Conservation (phyloP, 2,329 filamentous ascomycete genomes). For the Verticillium nubilum region DNA sequence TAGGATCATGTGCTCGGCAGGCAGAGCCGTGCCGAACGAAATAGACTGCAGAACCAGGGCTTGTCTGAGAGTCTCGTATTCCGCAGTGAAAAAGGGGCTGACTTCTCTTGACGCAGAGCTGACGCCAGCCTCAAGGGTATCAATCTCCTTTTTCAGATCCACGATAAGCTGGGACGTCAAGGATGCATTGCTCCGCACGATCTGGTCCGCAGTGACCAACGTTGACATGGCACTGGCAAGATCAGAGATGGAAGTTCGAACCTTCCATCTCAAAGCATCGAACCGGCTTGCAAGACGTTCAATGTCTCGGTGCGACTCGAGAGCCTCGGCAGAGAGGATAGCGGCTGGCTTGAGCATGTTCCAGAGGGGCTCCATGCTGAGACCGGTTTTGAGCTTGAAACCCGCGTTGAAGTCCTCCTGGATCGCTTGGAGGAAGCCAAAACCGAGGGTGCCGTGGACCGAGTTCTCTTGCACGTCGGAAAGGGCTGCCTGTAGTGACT, state of each 20-base stretch:
- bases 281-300: constrained; percentile 54
- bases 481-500: constrained; percentile 31
- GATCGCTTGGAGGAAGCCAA: constrained; percentile 34
- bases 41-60: constrained; percentile 34
- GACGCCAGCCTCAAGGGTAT: constrained; percentile 41
- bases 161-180: constrained; percentile 42
- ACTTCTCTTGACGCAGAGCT: constrained; percentile 33
- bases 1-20: constrained; percentile 18
- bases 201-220: constrained; percentile 49
- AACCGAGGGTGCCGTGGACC: constrained; percentile 30
- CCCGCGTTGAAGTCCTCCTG: constrained; percentile 58
- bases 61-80: constrained; percentile 55
- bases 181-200: constrained; percentile 41
- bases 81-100: constrained; percentile 43
- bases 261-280: constrained; percentile 56
- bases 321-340: constrained; percentile 37
- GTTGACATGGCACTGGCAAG: constrained; percentile 48
- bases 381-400: constrained; percentile 68
- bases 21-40: constrained; percentile 10
- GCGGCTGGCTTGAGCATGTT: constrained; percentile 60
- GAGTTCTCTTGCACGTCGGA: constrained; percentile 14
- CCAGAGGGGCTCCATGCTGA: constrained; percentile 80
- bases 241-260: constrained; percentile 43
- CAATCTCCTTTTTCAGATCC: constrained; percentile 45
- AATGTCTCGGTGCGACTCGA: constrained; percentile 44